Evolutionary conservation across 2,329 filamentous ascomycete genomes (phyloP), one percentile per base, ranked within the genome.

Genomic region (Mariannaea elegans): DNA sequence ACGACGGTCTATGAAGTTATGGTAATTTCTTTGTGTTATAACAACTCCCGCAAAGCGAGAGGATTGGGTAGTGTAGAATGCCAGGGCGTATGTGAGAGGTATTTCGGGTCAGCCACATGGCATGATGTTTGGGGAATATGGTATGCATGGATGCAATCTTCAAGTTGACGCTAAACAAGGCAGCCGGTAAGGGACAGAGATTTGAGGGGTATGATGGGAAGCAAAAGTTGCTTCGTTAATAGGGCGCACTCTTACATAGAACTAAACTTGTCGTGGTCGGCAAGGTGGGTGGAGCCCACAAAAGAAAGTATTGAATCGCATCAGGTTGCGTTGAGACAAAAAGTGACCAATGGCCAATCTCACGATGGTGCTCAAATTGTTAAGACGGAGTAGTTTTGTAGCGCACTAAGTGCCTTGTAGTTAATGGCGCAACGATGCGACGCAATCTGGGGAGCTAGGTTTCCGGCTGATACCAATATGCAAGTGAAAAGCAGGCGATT

Each of bases 1-100:
- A 27, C 24, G 63, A 71, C 58, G 56, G 48, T 60, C 29, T 64
- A 69, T 63, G 63, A 71, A 59, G 36, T 67, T 65, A 68, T 59
- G 46, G 36, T 27, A 42, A 57, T 56, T 57, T 60, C 34, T 63
- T 63, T 54, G 13, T 49, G 50, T 29, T 45, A 46, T 21, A 46
- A 45, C 54, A 41, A 34, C 38, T 59, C 32, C 18, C 56, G 24
- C 21, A 29, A 23, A 12, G 45, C 23, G 36, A 36, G 34, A 32
- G 58, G 44, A 45, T 54, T 50, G 13, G 56, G 31, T 46, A 53
- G 18, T 39, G n/a, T 42, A 50, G 48, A 32, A 34, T 31, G 18
- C n/a, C 9, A 58, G 29, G 32, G 41, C 45, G 32, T 24, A 52
- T 41, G 24, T 18, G 41, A 41, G 32, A 31, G 19, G 18, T 41